phyloP scores from a whole-genome alignment of 2,329 filamentous ascomycete genomes.

The Magnaporthales sp. region DNA sequence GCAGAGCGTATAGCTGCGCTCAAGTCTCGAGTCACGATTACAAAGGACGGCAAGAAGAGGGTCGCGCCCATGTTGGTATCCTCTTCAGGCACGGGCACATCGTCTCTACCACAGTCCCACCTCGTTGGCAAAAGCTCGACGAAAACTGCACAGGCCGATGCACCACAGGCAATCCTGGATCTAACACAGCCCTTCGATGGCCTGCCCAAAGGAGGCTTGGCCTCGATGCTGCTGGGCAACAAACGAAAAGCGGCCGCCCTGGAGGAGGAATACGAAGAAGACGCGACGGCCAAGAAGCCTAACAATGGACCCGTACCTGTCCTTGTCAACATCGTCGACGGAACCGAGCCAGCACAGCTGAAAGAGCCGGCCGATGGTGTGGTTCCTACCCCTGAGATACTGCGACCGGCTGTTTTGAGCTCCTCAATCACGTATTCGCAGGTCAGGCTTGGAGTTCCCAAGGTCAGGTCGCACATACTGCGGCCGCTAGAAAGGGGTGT shows the following conservation, averaged over 20 bases:
- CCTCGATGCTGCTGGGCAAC: constrained; percentile 80
- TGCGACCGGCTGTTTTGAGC: constrained; percentile 80
- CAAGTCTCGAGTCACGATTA: constrained; percentile 88
- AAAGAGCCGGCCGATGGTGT: constrained; percentile 50
- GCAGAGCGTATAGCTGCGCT: constrained; percentile 50
- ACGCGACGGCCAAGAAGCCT: constrained; percentile 34
- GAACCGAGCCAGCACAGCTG: constrained; percentile 66
- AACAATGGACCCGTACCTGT: constrained; percentile 52
- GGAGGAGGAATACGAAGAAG: constrained; percentile 66
- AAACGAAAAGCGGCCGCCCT: constrained; percentile 73
- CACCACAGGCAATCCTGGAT: constrained; percentile 76
- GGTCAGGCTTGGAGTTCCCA: constrained; percentile 78
- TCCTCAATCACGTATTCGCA: constrained; percentile 76
- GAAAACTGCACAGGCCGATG: constrained; percentile 56
- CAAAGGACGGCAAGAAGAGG: constrained; percentile 94
- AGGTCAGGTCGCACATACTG: constrained; percentile 73
- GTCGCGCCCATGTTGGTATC: constrained; percentile 89
- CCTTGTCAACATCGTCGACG: constrained; percentile 67
- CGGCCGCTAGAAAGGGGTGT: constrained; percentile 66
- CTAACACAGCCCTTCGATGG: constrained; percentile 91
- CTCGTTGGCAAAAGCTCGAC: constrained; percentile 68
- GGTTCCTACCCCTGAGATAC: constrained; percentile 67
- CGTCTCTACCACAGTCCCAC: constrained; percentile 81
- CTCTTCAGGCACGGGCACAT: constrained; percentile 76
- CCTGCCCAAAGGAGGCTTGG: constrained; percentile 79